Base-by-base conservation (phyloP, 306 rosid genomes). In the Rosa multiflora region DNA sequence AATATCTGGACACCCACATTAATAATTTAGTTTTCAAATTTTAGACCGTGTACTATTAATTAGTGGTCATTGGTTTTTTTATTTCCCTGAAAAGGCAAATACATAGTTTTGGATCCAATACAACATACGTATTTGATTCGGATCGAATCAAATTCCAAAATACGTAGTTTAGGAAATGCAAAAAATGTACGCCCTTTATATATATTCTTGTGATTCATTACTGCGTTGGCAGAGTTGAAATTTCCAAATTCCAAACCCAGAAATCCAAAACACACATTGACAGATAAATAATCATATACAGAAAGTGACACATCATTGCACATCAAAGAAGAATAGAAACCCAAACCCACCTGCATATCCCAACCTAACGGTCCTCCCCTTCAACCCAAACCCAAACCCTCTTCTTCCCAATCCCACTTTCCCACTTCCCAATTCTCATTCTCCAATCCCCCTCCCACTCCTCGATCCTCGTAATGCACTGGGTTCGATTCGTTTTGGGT, bases 351-450 rank as follows among this genome's bases (percentile, higher is more conserved):
- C 44, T 40, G 6, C 44, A 40, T 5, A 49, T 20, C 80, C n/a
- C 74, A 52, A 79, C 86, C 92, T 83, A 83, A 80, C 85, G 75
- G 81, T 87, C 85, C 52, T 81, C 70, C 78, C 84, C 66, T 82
- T 74, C 80, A 83, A 86, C 48, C 70, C 70, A 21, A 84, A 55
- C 64, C 77, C 80, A 56, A 61, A 20, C 39, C 37, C 66, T 4
- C 39, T 52, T 52, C 10, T 15, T 14, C 64, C 35, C 29, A 56
- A 20, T 21, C 11, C 12, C 37, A 32, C 37, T 32, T 32, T 32
- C 18, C 59, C 61, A 17, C 21, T 55, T 20, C 23, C 73, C 26
- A 68, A 40, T n/a, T 47, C 47, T 32, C 58, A 39, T 73, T 35
- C 48, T 1, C 75, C 51, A 18, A 49, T 32, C 37, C 37, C 37